These are phyloP conservation scores for Cladosporium sp. DNA, from an alignment of 2,329 filamentous ascomycete species.

Conservation along the genomic window DNA sequence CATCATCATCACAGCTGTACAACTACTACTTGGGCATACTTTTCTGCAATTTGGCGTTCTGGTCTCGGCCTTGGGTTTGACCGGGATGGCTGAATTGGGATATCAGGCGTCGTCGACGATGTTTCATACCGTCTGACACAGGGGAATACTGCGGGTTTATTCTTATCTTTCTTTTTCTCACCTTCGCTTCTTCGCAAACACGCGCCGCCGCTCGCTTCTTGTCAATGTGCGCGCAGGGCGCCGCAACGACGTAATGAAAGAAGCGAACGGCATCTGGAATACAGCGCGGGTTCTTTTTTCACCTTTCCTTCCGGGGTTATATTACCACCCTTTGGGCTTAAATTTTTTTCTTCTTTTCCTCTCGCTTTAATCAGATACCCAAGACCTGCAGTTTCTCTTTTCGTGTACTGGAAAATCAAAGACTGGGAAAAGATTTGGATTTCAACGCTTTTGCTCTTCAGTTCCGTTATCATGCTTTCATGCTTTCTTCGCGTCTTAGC, in stretches of 20 bases:
- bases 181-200: background rate
- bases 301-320: too few relatives aligned
- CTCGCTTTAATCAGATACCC: slow-evolving; percentile 14
- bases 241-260: slow-evolving; percentile 4
- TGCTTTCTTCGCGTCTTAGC: too few relatives aligned
- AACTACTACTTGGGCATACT: slow-evolving; percentile 12
- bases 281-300: background rate
- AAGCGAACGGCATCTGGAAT: slow-evolving; percentile 2
- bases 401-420: slow-evolving; percentile 12
- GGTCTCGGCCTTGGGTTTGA: background rate
- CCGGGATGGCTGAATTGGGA: background rate
- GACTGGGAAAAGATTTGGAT: background rate
- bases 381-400: slow-evolving; percentile 6
- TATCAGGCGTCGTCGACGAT: slow-evolving; percentile 13
- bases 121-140: slow-evolving; percentile 5
- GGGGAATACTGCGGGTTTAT: background rate
- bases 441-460: too few relatives aligned
- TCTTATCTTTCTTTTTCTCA: too few relatives aligned
- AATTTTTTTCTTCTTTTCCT: background rate
- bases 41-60: slow-evolving; percentile 10
- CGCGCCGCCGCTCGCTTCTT: slow-evolving; percentile 9
- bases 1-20: slow-evolving; percentile 11
- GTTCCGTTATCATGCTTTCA: too few relatives aligned
- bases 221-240: slow-evolving; percentile 4
- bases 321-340: background rate